Conservation (phyloP, 2,329 filamentous ascomycete genomes). For the Stylonectria norvegica region DNA sequence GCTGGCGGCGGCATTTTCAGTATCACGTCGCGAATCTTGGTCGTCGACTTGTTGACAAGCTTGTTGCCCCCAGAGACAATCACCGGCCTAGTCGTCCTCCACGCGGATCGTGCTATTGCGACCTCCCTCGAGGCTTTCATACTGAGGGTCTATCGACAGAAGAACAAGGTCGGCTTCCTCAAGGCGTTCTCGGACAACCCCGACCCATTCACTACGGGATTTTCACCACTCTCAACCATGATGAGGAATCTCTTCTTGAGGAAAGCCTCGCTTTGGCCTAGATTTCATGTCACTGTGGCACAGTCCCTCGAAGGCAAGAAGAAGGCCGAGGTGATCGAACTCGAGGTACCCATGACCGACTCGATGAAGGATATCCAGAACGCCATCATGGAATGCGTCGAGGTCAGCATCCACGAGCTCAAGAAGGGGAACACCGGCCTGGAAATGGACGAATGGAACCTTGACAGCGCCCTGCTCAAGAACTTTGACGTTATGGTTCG, state of each 20-base stretch:
- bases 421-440: constrained; percentile 87
- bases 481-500: constrained; percentile 89
- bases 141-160: constrained; percentile 85
- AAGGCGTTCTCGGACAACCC: constrained; percentile 96
- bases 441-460: constrained; percentile 95
- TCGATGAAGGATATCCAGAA: constrained; percentile 91
- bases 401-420: constrained; percentile 88
- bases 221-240: constrained; percentile 83
- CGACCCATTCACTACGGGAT: constrained; percentile 84
- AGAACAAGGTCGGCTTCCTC: constrained; percentile 89
- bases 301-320: constrained; percentile 86
- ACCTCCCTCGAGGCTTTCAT: constrained; percentile 95
- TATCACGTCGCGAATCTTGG: constrained; percentile 90
- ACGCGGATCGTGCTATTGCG: constrained; percentile 81
- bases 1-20: constrained; percentile 85
- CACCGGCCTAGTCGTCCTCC: constrained; percentile 81
- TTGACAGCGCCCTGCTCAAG: constrained; percentile 86
- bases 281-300: constrained; percentile 88
- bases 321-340: constrained; percentile 94
- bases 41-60: constrained; percentile 86
- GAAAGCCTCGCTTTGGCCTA: constrained; percentile 85
- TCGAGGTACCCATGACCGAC: constrained; percentile 94
- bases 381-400: constrained; percentile 92
- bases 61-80: constrained; percentile 79
- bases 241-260: constrained; percentile 85